Evolutionary conservation across 345 rosid genomes (phyloP).

Genomic region (Salix dunnii): DNA sequence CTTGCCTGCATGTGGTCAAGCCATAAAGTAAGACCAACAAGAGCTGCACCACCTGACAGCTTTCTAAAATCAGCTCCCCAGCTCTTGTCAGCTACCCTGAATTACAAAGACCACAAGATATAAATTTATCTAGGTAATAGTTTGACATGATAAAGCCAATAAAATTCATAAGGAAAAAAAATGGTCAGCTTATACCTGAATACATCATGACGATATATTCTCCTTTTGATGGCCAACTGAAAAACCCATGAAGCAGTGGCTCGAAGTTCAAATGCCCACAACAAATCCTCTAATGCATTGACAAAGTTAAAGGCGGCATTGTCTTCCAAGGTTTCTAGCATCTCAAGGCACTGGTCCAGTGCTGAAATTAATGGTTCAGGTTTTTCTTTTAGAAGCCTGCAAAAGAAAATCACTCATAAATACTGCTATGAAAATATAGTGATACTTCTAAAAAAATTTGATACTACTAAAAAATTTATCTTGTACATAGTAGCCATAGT

Average conservation of each 20-base stretch:
- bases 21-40: slow-evolving; percentile 91
- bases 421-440: neutral
- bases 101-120: slow-evolving; percentile 21
- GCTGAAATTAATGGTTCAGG: slow-evolving; percentile 55
- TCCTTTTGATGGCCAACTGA: slow-evolving; percentile 72
- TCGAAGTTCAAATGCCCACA: slow-evolving; percentile 92
- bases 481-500: slow-evolving; percentile 6
- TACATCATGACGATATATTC: slow-evolving; percentile 61
- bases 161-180: neutral
- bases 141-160: neutral
- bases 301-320: slow-evolving; percentile 85
- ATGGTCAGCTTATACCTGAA: slow-evolving; percentile 53
- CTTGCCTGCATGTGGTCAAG: slow-evolving; percentile 94
- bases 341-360: slow-evolving; percentile 62
- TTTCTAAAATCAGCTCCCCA: slow-evolving; percentile 97
- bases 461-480: neutral
- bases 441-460: neutral
- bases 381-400: slow-evolving; percentile 68
- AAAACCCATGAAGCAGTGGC: slow-evolving; percentile 93
- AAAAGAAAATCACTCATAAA: slow-evolving; percentile 19
- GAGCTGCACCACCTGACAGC: slow-evolving; percentile 93
- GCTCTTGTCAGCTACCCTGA: slow-evolving; percentile 88
- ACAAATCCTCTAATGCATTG: slow-evolving; percentile 76
- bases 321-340: slow-evolving; percentile 63
- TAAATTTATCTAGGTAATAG: neutral